Base-by-base conservation (phyloP, 306 rosid genomes). In the Begonia fuchsioides region DNA sequence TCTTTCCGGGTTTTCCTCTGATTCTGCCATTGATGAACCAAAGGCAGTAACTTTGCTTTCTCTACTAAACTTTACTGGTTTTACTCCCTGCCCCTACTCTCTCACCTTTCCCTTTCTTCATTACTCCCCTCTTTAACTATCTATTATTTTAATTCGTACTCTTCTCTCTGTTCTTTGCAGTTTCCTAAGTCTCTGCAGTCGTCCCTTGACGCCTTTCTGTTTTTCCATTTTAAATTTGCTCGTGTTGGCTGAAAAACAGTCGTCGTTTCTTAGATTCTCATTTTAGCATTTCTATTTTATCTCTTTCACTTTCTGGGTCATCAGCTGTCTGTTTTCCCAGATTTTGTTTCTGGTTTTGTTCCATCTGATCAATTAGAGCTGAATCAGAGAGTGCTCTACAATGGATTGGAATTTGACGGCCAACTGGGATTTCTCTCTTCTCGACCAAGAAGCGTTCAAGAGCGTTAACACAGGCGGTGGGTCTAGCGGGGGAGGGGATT, bases 391-490 rank as follows among this genome's bases (percentile, higher is more conserved):
- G 26, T 2, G 39, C 32, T 62, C 58, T 65, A 67, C 50, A 64
- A 84, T 90, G 98, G 98, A 90, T 52, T 85, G 98, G 98, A 85
- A 90, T 64, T 61, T 75, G 73, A 90, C 77, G 70, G 71, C 85
- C 59, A 19, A 19, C 4, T 85, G 84, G 93, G 94, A 90, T 72
- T 81, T 90, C 57, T 50, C 64, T 59, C 92, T 76, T 58, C 62
- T 90, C 48, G 77, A 76, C 38, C 76, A 71, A 58, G 72, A 62
- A 69, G 65, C 63, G 32, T 60, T 75, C 39, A 62, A 78, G 58
- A 75, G 61, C 85, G 64, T 75, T 41, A 79, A 58, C 57, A 56
- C 73, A 20, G 68, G 65, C 40, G n/a, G n/a, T n/a, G n/a, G n/a
- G n/a, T n/a, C n/a, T n/a, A n/a, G n/a, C n/a, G n/a, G n/a, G n/a